Base-by-base conservation (phyloP, 192 early-diverging fungal species). In the Entomortierella lignicola region DNA sequence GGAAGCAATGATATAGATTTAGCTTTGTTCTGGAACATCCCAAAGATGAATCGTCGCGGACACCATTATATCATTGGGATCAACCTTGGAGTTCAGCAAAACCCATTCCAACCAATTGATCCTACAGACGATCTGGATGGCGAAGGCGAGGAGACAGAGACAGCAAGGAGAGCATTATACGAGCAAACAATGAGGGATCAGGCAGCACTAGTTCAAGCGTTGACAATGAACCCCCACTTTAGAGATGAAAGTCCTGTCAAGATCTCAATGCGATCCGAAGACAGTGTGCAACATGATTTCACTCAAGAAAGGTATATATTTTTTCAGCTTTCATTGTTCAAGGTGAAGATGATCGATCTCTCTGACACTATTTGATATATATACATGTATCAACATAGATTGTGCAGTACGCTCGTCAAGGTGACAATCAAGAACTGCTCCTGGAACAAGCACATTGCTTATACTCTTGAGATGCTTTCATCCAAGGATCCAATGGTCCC, bases 31-130 rank as follows among this genome's bases (percentile, higher is more conserved):
- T 99, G 95, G 95, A 77, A 84, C 81, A 90, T 88, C 52, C 79
- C 83, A 48, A 66, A 73, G 25, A 77, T 83, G 63, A 81, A 82
- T 26, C 68, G 82, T 0, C 83, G 84, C 37, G 96, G 97, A 1
- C 95, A 99, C 71, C 96, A 97, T 61, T 95, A 93, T 50, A 95
- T 97, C 58, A 92, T 94, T 25, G 96, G 96, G 20, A 95, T 97
- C 52, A 97, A 97, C 66, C 77, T 97, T 6, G 91, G 92, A 6
- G 88, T 96, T 26, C 94, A 89, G 23, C 87, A 89, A 59, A 90
- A 92, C 63, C 91, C 89, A 11, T 85, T 92, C 67, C 86, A 85
- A 64, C 88, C 74, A 10, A 62, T 77, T 23, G 74, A 77, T 21
- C 66, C 66, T 32, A 82, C 55, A 63, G 82, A 25, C 55, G 72